These are phyloP conservation scores for Hyaloscypha variabilis DNA, from an alignment of 495 filamentous ascomycete species.

Conservation along the genomic window DNA sequence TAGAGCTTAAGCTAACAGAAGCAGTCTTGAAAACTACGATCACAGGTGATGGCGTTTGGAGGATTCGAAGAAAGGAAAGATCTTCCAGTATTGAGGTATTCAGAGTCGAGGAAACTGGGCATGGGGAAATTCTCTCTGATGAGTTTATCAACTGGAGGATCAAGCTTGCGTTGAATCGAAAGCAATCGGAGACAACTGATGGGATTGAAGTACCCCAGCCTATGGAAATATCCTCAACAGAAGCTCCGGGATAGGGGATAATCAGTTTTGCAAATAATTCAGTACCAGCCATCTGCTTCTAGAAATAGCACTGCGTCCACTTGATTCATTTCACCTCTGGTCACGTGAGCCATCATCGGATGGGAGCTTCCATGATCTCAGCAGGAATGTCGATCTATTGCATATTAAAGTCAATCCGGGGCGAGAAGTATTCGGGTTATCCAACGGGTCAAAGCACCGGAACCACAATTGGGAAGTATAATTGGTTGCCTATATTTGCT, in stretches of 20 bases:
- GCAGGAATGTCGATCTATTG: not conserved
- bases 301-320: not conserved
- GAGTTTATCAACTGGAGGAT: constrained; percentile 78
- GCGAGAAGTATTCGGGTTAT: constrained; percentile 1
- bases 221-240: not conserved
- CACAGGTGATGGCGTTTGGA: constrained; percentile 76
- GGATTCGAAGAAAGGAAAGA: constrained; percentile 64
- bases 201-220: not conserved
- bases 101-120: constrained; percentile 69
- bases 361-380: not conserved
- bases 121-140: constrained; percentile 74
- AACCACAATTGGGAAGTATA: not conserved
- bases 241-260: not conserved
- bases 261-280: not conserved
- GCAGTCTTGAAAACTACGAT: constrained; percentile 61
- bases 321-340: not conserved
- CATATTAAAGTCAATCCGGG: not conserved
- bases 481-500: not conserved
- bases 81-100: constrained; percentile 68
- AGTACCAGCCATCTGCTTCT: not conserved
- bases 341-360: not conserved
- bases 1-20: constrained; percentile 17
- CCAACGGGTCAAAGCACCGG: not conserved
- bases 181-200: not conserved
- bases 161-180: constrained; percentile 36